phyloP scores from a whole-genome alignment of 768 basidiomycete species.

The Mycena rosella region DNA sequence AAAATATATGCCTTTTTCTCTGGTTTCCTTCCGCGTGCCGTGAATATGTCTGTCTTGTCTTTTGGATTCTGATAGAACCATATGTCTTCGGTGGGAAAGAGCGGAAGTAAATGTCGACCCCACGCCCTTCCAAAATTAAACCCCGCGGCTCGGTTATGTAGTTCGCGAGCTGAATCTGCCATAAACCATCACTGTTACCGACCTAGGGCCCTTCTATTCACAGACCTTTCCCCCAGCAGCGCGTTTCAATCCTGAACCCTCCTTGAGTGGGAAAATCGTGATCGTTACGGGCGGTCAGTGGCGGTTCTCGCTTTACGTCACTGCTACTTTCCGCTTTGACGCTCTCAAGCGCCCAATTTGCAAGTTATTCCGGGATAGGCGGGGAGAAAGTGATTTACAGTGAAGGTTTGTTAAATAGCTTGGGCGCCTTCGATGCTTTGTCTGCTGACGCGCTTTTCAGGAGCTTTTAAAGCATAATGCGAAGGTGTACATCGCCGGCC shows the following conservation, averaged over 20 bases:
- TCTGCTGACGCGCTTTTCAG: no score
- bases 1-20: slow-evolving; percentile 2
- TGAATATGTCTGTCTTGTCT: background rate
- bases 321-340: slow-evolving; percentile 2
- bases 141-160: slow-evolving; percentile 11
- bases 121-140: background rate
- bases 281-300: no score
- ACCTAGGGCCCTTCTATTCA: no score
- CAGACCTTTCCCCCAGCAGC: no score
- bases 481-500: background rate
- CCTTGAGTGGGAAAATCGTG: no score
- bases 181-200: background rate
- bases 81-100: slow-evolving; percentile 6
- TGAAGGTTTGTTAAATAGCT: background rate
- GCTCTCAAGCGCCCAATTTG: background rate
- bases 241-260: no score
- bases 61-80: slow-evolving; percentile 22
- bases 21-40: background rate
- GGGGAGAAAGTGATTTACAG: no score
- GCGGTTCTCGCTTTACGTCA: no score
- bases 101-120: slow-evolving; percentile 3
- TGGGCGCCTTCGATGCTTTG: no score
- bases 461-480: background rate
- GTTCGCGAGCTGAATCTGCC: background rate
- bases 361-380: background rate